phyloP scores from a whole-genome alignment of 179 eudicot species.

The Nepenthes alata region DNA sequence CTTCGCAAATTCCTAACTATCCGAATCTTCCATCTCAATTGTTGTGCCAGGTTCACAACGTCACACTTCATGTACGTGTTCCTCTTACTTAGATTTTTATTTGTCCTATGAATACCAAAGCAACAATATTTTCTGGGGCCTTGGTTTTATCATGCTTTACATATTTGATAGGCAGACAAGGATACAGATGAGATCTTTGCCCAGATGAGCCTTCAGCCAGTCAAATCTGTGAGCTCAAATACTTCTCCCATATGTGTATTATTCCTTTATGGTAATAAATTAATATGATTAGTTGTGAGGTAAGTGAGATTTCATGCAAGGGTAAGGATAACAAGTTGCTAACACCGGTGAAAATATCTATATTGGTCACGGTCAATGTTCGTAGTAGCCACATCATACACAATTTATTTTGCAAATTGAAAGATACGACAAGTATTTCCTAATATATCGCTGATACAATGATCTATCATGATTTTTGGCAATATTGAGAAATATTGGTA shows the following conservation, averaged over 20 bases:
- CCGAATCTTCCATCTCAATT: slow-evolving; percentile 84
- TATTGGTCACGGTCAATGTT: too few relatives aligned
- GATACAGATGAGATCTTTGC: slow-evolving; percentile 93
- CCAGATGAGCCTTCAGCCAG: slow-evolving; percentile 93
- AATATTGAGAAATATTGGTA: too few relatives aligned
- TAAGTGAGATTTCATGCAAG: neutral
- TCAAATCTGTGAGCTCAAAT: slow-evolving; percentile 45
- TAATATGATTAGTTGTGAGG: neutral
- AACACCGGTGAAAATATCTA: too few relatives aligned
- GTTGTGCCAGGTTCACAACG: slow-evolving; percentile 89
- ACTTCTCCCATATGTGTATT: neutral
- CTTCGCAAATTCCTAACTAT: slow-evolving; percentile 83
- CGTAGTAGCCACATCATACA: too few relatives aligned
- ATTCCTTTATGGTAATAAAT: too few relatives aligned
- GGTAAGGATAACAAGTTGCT: neutral
- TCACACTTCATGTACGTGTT: slow-evolving; percentile 67
- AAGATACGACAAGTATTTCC: too few relatives aligned
- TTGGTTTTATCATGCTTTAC: neutral
- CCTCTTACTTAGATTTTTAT: neutral
- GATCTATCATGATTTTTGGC: too few relatives aligned
- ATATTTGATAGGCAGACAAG: slow-evolving; percentile 64
- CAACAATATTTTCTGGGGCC: neutral
- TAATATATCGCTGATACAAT: too few relatives aligned
- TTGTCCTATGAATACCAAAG: neutral
- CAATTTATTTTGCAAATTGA: too few relatives aligned